Evolutionary conservation across 129 eudicot genomes (phyloP).

Genomic region (Scalesia atractyloides): DNA sequence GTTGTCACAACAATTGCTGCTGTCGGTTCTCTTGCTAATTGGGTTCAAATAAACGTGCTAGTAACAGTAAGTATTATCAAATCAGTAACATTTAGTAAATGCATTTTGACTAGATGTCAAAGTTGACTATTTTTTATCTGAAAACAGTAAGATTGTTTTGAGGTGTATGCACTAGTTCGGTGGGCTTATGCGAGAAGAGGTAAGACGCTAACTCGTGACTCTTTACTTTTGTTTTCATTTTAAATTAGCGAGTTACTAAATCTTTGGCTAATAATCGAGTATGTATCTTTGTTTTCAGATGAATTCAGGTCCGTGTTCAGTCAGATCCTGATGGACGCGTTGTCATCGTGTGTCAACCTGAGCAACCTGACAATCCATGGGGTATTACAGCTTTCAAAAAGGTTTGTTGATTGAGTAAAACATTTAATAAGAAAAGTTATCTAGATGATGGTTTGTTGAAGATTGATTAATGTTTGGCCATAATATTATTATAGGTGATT

Average conservation of each 20-base stretch:
- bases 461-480: slow-evolving; percentile 20
- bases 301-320: slow-evolving; percentile 70
- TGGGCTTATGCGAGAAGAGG: slow-evolving; percentile 93
- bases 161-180: slow-evolving; percentile 85
- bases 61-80: slow-evolving; percentile 60
- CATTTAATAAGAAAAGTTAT: neutral
- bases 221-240: neutral
- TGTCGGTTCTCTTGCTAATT: slow-evolving; percentile 84
- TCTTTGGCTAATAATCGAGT: neutral
- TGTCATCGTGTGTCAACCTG: slow-evolving; percentile 88
- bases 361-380: slow-evolving; percentile 93
- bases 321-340: slow-evolving; percentile 89
- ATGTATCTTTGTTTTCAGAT: slow-evolving; percentile 13
- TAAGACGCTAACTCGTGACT: slow-evolving; percentile 24
- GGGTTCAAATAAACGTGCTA: slow-evolving; percentile 87
- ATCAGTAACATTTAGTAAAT: neutral
- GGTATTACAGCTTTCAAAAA: slow-evolving; percentile 78
- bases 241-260: neutral
- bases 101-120: slow-evolving; percentile 11
- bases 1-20: slow-evolving; percentile 70
- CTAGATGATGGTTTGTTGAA: neutral
- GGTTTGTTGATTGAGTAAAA: slow-evolving; percentile 33
- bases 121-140: neutral
- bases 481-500: slow-evolving; percentile 48
- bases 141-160: slow-evolving; percentile 79